A percentile compares a stretch with the other conserved stretches of the same genome.
Conservation (phyloP, 495 filamentous ascomycete genomes). For the Aspergillus hancockii region DNA sequence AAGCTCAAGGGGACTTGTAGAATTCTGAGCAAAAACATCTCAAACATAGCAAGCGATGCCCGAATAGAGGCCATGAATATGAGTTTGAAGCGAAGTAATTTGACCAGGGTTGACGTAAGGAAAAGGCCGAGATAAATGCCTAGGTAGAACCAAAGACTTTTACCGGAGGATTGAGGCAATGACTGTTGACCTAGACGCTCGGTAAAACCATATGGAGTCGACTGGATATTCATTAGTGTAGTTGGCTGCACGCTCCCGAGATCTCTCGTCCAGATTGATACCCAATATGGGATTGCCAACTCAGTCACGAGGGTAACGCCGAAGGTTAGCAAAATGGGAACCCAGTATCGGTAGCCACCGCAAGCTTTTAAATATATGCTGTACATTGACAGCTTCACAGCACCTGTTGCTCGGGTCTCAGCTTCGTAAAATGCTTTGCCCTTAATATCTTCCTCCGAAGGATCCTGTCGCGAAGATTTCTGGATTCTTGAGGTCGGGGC, state of each 20-base stretch:
- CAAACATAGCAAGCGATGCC: conserved; percentile 67
- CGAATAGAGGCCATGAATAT: conserved; percentile 53
- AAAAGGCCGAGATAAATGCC: conserved; percentile 67
- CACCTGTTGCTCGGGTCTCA: conserved; percentile 66
- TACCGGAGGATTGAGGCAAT: conserved; percentile 3
- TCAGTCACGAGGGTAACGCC: conserved; percentile 37
- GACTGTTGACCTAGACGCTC: not conserved
- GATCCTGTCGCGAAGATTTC: not conserved
- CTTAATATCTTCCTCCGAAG: conserved; percentile 37
- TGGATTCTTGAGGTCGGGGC: not conserved
- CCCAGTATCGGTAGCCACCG: conserved; percentile 67
- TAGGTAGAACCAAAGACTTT: conserved; percentile 60
- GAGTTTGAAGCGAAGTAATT: conserved; percentile 58
- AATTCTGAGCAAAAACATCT: conserved; percentile 61
- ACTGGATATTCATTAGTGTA: not conserved
- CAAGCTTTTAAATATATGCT: conserved; percentile 61
- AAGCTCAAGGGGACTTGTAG: conserved; percentile 72
- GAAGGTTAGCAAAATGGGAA: conserved; percentile 50
- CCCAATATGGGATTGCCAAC: conserved; percentile 54
- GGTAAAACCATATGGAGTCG: not conserved
- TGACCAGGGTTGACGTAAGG: conserved; percentile 52
- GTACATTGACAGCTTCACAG: conserved; percentile 64
- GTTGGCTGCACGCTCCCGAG: conserved; percentile 3
- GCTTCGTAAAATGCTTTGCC: conserved; percentile 74
- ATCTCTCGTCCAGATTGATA: conserved; percentile 64